These are phyloP conservation scores for Hypoxylon trugodes DNA, from an alignment of 495 filamentous ascomycete genomes.

Conservation along the genomic window DNA sequence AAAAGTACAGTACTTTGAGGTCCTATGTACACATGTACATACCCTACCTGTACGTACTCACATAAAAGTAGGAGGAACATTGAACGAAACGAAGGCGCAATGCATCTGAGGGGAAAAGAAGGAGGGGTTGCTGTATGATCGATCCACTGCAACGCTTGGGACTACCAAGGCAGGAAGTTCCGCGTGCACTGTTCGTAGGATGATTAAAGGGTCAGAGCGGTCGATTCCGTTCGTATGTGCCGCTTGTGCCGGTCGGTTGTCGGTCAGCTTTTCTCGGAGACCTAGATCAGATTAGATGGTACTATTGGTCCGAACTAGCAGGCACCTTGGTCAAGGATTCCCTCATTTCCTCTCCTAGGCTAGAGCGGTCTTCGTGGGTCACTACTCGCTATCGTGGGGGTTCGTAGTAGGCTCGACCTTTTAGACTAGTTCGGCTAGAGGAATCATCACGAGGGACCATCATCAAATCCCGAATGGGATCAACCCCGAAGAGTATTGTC, in stretches of 20 bases:
- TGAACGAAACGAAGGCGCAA: constrained; percentile 1
- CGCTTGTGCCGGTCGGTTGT: constrained; percentile 19
- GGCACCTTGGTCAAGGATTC: neutral
- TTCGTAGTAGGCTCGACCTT: constrained; percentile 18
- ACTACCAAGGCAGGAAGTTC: constrained; percentile 35
- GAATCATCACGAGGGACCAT: neutral
- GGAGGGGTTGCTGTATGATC: constrained; percentile 34
- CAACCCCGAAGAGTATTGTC: neutral
- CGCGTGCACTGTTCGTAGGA: constrained; percentile 24
- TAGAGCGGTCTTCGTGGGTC: constrained; percentile 27
- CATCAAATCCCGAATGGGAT: constrained; percentile 8
- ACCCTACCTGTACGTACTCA: too few relatives aligned
- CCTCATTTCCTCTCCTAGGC: constrained; percentile 17
- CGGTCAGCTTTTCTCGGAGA: constrained; percentile 24
- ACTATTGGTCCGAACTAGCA: constrained; percentile 13
- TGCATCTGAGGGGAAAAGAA: constrained; percentile 19
- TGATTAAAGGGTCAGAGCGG: constrained; percentile 19
- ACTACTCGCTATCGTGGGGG: constrained; percentile 25
- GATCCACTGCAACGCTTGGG: constrained; percentile 32
- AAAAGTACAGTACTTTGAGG: too few relatives aligned
- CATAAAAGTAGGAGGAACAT: neutral
- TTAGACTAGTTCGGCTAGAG: neutral
- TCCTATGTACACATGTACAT: too few relatives aligned
- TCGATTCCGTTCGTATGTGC: constrained; percentile 27
- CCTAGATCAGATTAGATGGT: constrained; percentile 39